phyloP scores from a whole-genome alignment of 331 rosid species.

The Pyrus hybrid region DNA sequence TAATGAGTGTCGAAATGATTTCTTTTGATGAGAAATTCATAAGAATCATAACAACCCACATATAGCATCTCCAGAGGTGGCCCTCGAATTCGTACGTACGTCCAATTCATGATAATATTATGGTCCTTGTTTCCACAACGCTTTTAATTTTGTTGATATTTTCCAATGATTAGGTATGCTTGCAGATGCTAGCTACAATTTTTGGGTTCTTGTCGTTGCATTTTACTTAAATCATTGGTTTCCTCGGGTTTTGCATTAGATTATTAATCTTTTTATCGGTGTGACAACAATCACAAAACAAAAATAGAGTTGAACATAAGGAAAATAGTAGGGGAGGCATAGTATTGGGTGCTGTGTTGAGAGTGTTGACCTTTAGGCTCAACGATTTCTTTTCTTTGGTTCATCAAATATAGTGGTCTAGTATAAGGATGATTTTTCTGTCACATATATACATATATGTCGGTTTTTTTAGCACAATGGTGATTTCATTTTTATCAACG shows the following conservation, averaged over 20 bases:
- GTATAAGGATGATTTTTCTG: too few relatives aligned
- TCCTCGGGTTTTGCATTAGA: background rate
- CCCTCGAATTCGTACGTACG: constrained; percentile 1
- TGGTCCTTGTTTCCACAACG: constrained; percentile 19
- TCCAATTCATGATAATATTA: constrained; percentile 8
- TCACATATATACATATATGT: too few relatives aligned
- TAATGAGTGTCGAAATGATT: constrained; percentile 10
- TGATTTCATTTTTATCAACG: too few relatives aligned
- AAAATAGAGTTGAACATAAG: background rate
- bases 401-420: too few relatives aligned
- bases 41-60: background rate
- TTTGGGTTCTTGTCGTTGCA: background rate
- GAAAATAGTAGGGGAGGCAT: background rate
- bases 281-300: background rate
- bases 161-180: constrained; percentile 16
- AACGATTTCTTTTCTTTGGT: too few relatives aligned
- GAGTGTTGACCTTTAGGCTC: too few relatives aligned
- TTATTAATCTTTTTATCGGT: too few relatives aligned
- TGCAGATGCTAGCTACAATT: background rate
- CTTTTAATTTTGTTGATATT: constrained; percentile 16
- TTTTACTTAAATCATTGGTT: background rate
- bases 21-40: background rate
- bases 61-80: constrained; percentile 14
- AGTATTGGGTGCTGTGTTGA: background rate
- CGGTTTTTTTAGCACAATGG: too few relatives aligned